phyloP scores from a whole-genome alignment of 2,329 filamentous ascomycete species.

The Hyphodiscus sp. region DNA sequence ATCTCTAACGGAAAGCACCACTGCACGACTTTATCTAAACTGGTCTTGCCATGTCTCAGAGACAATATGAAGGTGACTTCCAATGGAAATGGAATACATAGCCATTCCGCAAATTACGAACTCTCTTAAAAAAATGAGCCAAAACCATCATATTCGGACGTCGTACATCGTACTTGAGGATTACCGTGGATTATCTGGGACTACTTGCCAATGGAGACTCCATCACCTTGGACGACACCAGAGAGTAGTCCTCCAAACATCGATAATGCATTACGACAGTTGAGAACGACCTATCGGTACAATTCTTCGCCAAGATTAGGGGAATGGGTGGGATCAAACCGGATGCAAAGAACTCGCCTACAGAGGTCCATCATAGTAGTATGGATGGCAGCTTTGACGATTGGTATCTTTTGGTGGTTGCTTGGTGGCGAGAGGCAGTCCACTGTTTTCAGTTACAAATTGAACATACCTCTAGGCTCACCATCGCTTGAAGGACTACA shows the following conservation, averaged over 20 bases:
- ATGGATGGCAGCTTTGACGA: slow-evolving; percentile 7
- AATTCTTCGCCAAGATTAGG: not conserved
- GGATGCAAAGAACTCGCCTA: slow-evolving; percentile 1
- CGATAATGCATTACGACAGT: not conserved
- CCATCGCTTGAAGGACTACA: slow-evolving; percentile 14
- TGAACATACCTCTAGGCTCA: not conserved
- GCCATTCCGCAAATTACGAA: too few relatives aligned
- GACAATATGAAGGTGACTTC: too few relatives aligned
- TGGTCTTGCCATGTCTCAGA: too few relatives aligned
- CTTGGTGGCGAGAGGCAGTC: slow-evolving; percentile 1
- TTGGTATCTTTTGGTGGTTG: slow-evolving; percentile 4
- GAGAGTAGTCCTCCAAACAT: not conserved
- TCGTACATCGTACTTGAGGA: not conserved
- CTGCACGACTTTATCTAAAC: too few relatives aligned
- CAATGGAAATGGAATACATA: too few relatives aligned
- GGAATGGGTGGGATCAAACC: not conserved
- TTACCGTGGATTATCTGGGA: not conserved
- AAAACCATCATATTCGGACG: not conserved
- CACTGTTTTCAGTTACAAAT: not conserved
- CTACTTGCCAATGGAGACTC: not conserved
- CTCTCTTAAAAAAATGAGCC: not conserved
- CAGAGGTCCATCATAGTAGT: slow-evolving; percentile 1
- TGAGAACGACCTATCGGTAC: not conserved
- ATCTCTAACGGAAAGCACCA: too few relatives aligned
- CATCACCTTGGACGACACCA: not conserved